These are phyloP conservation scores for Micromonas commoda DNA, from an alignment of 139 green algal species.

Conservation along the genomic window DNA sequence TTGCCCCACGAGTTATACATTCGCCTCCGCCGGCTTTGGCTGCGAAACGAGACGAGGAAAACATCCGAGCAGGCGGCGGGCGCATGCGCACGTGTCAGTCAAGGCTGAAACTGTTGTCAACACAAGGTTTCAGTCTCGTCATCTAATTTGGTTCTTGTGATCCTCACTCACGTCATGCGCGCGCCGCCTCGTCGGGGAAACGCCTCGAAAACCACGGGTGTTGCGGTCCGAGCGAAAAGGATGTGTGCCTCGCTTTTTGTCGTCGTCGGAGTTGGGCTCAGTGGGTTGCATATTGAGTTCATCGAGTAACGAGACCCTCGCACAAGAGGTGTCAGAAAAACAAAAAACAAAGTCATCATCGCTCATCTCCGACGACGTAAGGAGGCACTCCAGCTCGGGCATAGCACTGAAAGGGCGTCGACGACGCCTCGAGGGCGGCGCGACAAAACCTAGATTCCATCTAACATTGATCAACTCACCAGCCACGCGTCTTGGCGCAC, in stretches of 20 bases:
- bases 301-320: slow-evolving; percentile 9
- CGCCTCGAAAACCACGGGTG: too few relatives aligned
- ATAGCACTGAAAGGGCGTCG: background rate
- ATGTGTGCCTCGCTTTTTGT: background rate
- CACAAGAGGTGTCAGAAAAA: slow-evolving; percentile 30
- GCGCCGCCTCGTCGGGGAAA: background rate
- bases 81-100: background rate
- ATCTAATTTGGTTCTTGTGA: background rate
- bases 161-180: background rate
- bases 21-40: slow-evolving; percentile 17
- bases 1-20: background rate
- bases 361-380: background rate
- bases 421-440: background rate
- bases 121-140: background rate
- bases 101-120: slow-evolving; percentile 17
- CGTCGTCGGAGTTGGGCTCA: background rate
- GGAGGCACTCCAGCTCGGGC: background rate
- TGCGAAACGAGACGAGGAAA: background rate
- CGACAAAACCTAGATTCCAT: background rate
- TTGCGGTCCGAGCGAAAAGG: background rate
- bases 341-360: slow-evolving; percentile 14
- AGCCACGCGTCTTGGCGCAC: background rate
- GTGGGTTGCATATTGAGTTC: slow-evolving; percentile 18
- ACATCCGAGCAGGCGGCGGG: background rate
- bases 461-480: background rate